Evolutionary conservation across 1,284 basidiomycete species (phyloP).

Genomic region (Vanrija sp.): DNA sequence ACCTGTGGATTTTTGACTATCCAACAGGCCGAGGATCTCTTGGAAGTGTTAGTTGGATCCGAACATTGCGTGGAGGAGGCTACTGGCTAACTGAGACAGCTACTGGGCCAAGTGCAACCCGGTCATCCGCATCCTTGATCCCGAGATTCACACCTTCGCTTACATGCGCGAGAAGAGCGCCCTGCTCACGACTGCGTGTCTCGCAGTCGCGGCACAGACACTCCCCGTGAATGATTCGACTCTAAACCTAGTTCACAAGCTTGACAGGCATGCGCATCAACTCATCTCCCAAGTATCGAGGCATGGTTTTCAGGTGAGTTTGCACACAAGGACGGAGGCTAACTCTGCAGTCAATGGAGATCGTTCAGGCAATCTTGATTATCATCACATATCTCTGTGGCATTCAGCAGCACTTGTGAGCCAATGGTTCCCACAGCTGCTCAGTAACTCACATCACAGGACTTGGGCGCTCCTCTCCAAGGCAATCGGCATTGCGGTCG

Average conservation of each 20-base stretch:
- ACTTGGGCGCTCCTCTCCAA: conserved; percentile 13
- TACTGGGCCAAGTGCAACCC: conserved; percentile 15
- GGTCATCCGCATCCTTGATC: conserved; percentile 13
- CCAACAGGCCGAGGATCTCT: neutral
- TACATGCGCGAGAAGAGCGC: conserved; percentile 9
- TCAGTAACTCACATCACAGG: neutral
- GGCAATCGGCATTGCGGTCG: conserved; percentile 11
- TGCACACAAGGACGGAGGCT: too few species aligned
- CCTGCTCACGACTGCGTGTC: conserved; percentile 4
- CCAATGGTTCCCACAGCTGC: neutral
- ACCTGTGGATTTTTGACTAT: neutral
- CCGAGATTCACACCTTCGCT: conserved; percentile 11
- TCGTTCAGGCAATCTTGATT: conserved; percentile 12
- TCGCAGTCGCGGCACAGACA: conserved; percentile 14
- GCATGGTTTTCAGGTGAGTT: conserved; percentile 10
- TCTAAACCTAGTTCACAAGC: conserved; percentile 1
- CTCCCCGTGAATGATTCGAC: conserved; percentile 12
- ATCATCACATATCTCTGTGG: conserved; percentile 8
- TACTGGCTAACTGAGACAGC: neutral
- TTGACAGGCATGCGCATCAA: conserved; percentile 10
- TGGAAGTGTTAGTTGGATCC: too few species aligned
- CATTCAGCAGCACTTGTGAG: conserved; percentile 14
- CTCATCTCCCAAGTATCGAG: conserved; percentile 5
- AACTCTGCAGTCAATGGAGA: conserved; percentile 9
- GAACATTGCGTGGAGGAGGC: too few species aligned